These are phyloP conservation scores for Pythium apleroticum DNA, from an alignment of 352 stramenopile species.

Conservation along the genomic window DNA sequence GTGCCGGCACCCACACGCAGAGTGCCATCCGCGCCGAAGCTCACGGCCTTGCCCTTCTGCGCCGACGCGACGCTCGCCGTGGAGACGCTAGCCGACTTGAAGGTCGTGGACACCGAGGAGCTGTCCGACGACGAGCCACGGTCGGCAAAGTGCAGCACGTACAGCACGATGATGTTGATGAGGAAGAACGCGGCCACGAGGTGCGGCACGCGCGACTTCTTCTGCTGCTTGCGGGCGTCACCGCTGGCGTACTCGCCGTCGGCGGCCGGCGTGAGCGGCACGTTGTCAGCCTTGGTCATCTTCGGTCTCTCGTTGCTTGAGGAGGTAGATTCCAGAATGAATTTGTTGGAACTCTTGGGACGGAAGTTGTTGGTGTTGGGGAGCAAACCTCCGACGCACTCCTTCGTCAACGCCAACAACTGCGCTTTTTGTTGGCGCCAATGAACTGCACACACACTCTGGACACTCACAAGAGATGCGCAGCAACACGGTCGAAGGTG, in stretches of 20 bases:
- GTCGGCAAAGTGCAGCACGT: conserved; percentile 81
- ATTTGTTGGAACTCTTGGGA: background rate
- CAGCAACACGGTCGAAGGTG: background rate
- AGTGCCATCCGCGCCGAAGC: conserved; percentile 47
- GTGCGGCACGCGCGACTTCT: conserved; percentile 37
- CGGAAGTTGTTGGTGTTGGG: background rate
- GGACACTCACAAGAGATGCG: background rate
- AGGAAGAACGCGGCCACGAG: conserved; percentile 55
- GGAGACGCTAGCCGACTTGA: conserved; percentile 24
- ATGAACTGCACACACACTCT: conserved; percentile 11
- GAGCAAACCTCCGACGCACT: background rate
- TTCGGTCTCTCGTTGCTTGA: conserved; percentile 23
- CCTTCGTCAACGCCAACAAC: background rate
- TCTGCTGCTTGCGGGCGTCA: conserved; percentile 14
- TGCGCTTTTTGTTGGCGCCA: conserved; percentile 13
- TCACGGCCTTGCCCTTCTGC: conserved; percentile 58
- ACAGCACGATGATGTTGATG: conserved; percentile 82
- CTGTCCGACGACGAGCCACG: conserved; percentile 32
- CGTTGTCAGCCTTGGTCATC: conserved; percentile 32
- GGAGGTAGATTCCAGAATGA: conserved; percentile 32
- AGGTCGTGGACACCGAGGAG: conserved; percentile 34
- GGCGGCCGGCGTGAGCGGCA: conserved; percentile 48
- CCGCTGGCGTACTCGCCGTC: conserved; percentile 36
- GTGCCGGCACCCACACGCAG: conserved; percentile 63
- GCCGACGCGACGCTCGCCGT: conserved; percentile 24